Conservation (phyloP, 805 yeast genomes). For the Teunomyces aglyptinius region DNA sequence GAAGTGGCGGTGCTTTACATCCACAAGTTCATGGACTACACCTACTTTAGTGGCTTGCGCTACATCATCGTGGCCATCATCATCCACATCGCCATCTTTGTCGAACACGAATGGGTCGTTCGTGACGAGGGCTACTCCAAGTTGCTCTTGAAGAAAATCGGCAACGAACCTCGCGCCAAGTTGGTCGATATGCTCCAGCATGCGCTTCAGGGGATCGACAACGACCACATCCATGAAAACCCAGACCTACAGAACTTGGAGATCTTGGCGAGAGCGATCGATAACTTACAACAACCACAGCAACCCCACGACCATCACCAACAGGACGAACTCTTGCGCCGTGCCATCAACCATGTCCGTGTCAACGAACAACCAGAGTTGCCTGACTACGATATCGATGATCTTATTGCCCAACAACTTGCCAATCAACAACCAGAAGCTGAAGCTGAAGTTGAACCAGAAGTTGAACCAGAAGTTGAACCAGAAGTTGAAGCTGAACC, state of each 20-base stretch:
- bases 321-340: background rate
- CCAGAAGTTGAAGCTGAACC: constrained; percentile 10
- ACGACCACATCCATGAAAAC: constrained; percentile 20
- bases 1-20: constrained; percentile 16
- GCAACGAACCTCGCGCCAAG: constrained; percentile 48
- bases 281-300: constrained; percentile 17
- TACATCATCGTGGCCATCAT: constrained; percentile 41
- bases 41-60: constrained; percentile 37
- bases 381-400: no score
- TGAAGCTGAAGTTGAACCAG: constrained; percentile 10
- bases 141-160: constrained; percentile 57
- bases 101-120: constrained; percentile 69
- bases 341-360: background rate
- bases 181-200: constrained; percentile 37
- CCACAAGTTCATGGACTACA: constrained; percentile 24
- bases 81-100: constrained; percentile 46
- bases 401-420: no score
- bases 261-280: constrained; percentile 26
- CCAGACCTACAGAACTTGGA: constrained; percentile 20
- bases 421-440: background rate
- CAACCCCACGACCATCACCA: constrained; percentile 3
- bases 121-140: constrained; percentile 67
- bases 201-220: constrained; percentile 22
- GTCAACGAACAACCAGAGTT: background rate
- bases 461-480: constrained; percentile 11